Base-by-base conservation (phyloP, 73 alveolate species). In the Loxodes magnus region DNA sequence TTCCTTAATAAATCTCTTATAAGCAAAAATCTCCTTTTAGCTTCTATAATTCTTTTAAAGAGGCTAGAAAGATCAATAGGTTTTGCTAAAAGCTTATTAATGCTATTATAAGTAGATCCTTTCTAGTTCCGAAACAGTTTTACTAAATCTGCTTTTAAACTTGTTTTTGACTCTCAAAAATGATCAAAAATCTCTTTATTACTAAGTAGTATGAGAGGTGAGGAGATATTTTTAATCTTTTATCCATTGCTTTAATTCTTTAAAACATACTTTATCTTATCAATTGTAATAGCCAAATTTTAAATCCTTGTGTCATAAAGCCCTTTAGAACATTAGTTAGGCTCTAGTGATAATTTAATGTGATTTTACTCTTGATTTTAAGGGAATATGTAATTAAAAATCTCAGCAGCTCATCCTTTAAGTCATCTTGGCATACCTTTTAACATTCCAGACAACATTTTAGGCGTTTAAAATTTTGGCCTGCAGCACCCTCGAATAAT, bases 401-500 rank as follows among this genome's bases (percentile, higher is more conserved):
- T 82, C 19, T 85, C 56, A n/a, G 93, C 78, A n/a, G 90, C 71
- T 97, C 99, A 93, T 64, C 85, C 87, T 43, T 56, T 70, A 20
- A 93, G 74, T 97, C 99, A 93, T 15, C 62, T 61, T 2, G 97
- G 98, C 25, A 82, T 84, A 25, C 54, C 89, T 28, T 72, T 64
- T 61, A 88, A 64, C 2, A 93, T 57, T 25, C 92, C 74, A 28
- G 64, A 63, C 35, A 78, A 82, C 5, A 93, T 62, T 12, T 90
- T 77, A 46, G 76, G 77, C 49, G 71, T 69, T 27, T 74, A 65
- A 25, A 79, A 38, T 30, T 53, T 51, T 16, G 90, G 93, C 27
- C 58, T 37, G 7, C 43, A 67, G 35, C 93, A 82, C 19, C 97
- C 93, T 41, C 77, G 71, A 31, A 69, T 71, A 6, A 93, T 37